A percentile compares a stretch with the other conserved stretches of the same genome.
phyloP scores from a whole-genome alignment of 1,284 basidiomycete species.

The Xerocomus cyaneibrunnescens region DNA sequence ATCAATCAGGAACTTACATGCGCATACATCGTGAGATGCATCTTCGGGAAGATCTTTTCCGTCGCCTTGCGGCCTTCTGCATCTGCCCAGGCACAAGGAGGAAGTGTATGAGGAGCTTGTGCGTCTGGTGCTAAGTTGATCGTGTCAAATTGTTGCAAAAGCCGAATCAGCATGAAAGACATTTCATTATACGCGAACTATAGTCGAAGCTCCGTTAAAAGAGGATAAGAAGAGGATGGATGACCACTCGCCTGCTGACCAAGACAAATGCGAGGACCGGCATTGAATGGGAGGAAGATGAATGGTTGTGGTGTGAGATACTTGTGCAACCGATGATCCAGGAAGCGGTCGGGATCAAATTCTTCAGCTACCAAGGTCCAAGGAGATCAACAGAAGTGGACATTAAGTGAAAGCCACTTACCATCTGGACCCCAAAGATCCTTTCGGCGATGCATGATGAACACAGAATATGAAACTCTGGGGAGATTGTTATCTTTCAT shows the following conservation, averaged over 20 bases:
- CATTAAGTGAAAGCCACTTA: neutral
- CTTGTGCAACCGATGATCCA: slow-evolving; percentile 30
- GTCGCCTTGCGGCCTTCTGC: slow-evolving; percentile 36
- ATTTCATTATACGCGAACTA: slow-evolving; percentile 49
- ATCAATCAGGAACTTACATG: slow-evolving; percentile 26
- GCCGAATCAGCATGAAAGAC: slow-evolving; percentile 43
- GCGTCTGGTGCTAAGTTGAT: slow-evolving; percentile 39
- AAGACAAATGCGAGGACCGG: slow-evolving; percentile 47
- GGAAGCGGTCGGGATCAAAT: slow-evolving; percentile 45
- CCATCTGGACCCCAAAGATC: slow-evolving; percentile 42
- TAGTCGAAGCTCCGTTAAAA: neutral
- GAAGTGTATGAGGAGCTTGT: slow-evolving; percentile 34
- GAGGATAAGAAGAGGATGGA: neutral
- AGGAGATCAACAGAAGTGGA: neutral
- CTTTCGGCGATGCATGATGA: slow-evolving; percentile 34
- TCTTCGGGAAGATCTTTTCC: slow-evolving; percentile 38
- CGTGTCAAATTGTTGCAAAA: slow-evolving; percentile 42
- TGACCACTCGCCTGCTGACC: slow-evolving; percentile 40
- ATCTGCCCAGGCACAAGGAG: slow-evolving; percentile 35
- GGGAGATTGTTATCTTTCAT: neutral
- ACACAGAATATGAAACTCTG: slow-evolving; percentile 33
- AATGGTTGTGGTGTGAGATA: slow-evolving; percentile 32
- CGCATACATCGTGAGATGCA: slow-evolving; percentile 42
- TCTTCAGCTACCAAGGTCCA: slow-evolving; percentile 31
- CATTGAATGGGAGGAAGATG: slow-evolving; percentile 52